Evolutionary conservation across 352 stramenopile genomes (phyloP), one percentile per base, ranked within the genome.

Genomic region (Phytopythium delawarense): DNA sequence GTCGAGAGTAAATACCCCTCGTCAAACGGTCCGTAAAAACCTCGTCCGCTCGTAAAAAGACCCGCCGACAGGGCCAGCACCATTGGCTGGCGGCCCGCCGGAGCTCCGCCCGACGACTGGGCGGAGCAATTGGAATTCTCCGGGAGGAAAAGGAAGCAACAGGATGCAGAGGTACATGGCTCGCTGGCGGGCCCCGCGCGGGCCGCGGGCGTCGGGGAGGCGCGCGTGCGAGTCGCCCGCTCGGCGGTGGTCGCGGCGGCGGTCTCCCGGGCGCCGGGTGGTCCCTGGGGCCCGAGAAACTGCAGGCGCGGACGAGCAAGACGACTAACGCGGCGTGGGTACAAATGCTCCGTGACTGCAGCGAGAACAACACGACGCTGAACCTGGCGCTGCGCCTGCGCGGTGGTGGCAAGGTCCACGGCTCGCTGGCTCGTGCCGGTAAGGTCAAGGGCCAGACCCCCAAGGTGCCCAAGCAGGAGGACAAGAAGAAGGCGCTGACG

Each of bases 401-500:
- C 63, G 87, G 87, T 87, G 87, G 87, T 91, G 97, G 96, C 84
- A 99, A 99, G 91, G 97, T 99, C 78, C 98, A 99, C 96, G 97
- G 97, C 94, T 99, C 97, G 71, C 85, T 99, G 72, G 97, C 98
- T 84, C 98, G 98, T 98, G 98, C 98, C 80, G 98, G 98, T 96
- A 99, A 99, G 89, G 97, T 99, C 51, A 99, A 99, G 90, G 96
- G 97, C 75, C 97, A 99, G 86, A 99, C 98, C 53, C 98, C 97
- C 71, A 99, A 99, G 94, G 97, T 99, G 48, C 93, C 98, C 78
- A 98, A 97, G 80, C 82, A 98, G 84, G 98, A 99, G 81, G 97
- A 98, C 76, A 98, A 77, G 70, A 96, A 99, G 92, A 99, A 99
- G 84, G 78, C 95, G 72, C 94, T 98, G 63, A 96, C 89, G 60